Evolutionary conservation across 2,329 filamentous ascomycete species (phyloP).

Genomic region (Zopfia rhizophila): DNA sequence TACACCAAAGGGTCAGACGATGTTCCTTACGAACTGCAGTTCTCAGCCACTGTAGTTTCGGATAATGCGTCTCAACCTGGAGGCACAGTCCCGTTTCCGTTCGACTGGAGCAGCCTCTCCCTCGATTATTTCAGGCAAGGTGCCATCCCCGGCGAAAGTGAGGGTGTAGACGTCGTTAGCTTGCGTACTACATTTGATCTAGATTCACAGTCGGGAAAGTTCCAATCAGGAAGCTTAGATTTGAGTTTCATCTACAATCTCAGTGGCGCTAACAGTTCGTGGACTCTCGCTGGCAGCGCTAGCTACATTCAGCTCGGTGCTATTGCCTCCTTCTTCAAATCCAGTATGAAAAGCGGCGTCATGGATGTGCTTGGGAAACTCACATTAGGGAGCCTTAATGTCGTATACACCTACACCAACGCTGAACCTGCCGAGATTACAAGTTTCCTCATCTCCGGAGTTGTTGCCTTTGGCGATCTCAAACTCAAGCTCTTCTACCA

Average conservation of each 20-base stretch:
- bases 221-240: too few relatives aligned
- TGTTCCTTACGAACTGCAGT: too few relatives aligned
- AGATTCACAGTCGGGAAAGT: too few relatives aligned
- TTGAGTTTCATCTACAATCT: too few relatives aligned
- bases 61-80: too few relatives aligned
- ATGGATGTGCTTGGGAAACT: slow-evolving; percentile 4
- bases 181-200: too few relatives aligned
- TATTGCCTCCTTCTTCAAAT: neutral
- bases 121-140: neutral
- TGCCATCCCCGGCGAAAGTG: too few relatives aligned
- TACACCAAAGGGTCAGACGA: too few relatives aligned
- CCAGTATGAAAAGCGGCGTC: neutral
- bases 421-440: slow-evolving; percentile 2
- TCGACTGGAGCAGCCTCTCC: neutral
- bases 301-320: slow-evolving; percentile 2
- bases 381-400: neutral
- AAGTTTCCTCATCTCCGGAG: slow-evolving; percentile 4
- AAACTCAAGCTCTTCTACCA: slow-evolving; percentile 5
- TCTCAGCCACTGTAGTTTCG: too few relatives aligned
- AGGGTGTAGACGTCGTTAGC: too few relatives aligned
- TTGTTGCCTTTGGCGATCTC: neutral
- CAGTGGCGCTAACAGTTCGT: too few relatives aligned
- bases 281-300: neutral
- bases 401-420: neutral
- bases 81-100: neutral